Percentiles rank a stretch among this genome's conserved stretches.
These are phyloP conservation scores for Epichloe elymi DNA, from an alignment of 2,329 filamentous ascomycete genomes.

Conservation along the genomic window DNA sequence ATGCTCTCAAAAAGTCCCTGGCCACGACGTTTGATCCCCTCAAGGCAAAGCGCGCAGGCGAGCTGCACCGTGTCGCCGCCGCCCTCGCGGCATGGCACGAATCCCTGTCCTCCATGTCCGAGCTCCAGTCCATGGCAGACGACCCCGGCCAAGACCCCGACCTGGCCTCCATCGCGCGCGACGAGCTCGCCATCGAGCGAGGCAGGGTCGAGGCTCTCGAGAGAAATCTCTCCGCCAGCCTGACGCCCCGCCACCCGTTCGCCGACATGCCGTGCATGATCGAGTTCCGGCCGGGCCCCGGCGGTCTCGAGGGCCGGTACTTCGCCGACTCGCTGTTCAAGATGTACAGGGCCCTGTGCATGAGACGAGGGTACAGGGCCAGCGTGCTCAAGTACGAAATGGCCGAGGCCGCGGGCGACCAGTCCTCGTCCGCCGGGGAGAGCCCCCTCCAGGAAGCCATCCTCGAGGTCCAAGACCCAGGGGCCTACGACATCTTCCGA, in stretches of 20 bases:
- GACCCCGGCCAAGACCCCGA: constrained; percentile 45
- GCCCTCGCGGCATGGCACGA: constrained; percentile 47
- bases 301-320: constrained; percentile 79
- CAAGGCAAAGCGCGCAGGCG: constrained; percentile 46
- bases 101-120: constrained; percentile 36
- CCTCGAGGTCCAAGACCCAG: constrained; percentile 63
- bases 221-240: constrained; percentile 55
- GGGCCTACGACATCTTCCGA: constrained; percentile 70
- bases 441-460: constrained; percentile 76
- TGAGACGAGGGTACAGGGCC: constrained; percentile 50
- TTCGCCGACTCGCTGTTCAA: constrained; percentile 78
- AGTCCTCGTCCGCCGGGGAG: constrained; percentile 45
- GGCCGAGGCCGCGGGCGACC: constrained; percentile 47
- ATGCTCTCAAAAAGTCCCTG: constrained; percentile 36
- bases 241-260: constrained; percentile 84
- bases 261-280: constrained; percentile 79
- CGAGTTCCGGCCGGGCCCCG: constrained; percentile 84
- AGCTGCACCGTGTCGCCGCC: constrained; percentile 42
- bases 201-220: constrained; percentile 49
- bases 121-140: constrained; percentile 38
- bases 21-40: constrained; percentile 41
- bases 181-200: constrained; percentile 61
- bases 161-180: constrained; percentile 62
- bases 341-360: constrained; percentile 80
- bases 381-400: constrained; percentile 70